Base-by-base conservation (phyloP, 1,284 basidiomycete genomes). In the Grifola frondosa region DNA sequence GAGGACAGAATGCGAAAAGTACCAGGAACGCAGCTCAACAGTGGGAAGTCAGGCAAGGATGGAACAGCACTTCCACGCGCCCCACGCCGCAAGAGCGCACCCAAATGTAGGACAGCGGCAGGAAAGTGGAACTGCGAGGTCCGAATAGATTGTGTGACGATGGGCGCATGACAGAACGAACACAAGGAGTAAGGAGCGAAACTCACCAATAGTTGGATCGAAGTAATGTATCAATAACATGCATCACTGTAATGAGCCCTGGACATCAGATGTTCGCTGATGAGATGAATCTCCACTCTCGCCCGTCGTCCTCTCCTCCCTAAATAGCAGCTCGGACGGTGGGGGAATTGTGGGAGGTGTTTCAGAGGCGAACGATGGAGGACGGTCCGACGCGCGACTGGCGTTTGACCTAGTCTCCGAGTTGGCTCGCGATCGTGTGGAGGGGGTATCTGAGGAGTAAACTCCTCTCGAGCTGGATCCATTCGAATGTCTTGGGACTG, bases 331-430 rank as follows among this genome's bases (percentile, higher is more conserved):
- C 37, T 41, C 32, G 19, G 42, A 42, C 21, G 53, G 46, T 19
- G 49, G 42, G 32, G 52, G 48, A 43, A 56, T 52, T 41, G 49
- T 33, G 12, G 53, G 48, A 28, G 56, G 56, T 22, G 49, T 46
- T 39, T 54, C 48, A 22, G 56, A 58, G 6, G 48, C 47, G 20
- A 50, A 56, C 22, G 54, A 56, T 36, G 56, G 51, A 30, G 56
- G 54, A 15, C 51, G 42, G 40, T 56, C 52, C 9, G 52, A 56
- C 40, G 41, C 47, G 13, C 40, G 46, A 20, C 50, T 52, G 13
- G 44, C 30, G 23, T 46, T 44, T 24, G 47, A 49, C 36, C 41
- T 40, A 5, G 47, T 43, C 19, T 51, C 53, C 29, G 49, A 49
- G 40, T 52, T 47, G 17, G 45, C 45, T 32, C 49, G 46, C 15